A percentile compares a stretch with the other conserved stretches of the same genome.
Evolutionary conservation across 1,139 yeast genomes (phyloP).

Genomic region (Tardiomyces digboiensis): DNA sequence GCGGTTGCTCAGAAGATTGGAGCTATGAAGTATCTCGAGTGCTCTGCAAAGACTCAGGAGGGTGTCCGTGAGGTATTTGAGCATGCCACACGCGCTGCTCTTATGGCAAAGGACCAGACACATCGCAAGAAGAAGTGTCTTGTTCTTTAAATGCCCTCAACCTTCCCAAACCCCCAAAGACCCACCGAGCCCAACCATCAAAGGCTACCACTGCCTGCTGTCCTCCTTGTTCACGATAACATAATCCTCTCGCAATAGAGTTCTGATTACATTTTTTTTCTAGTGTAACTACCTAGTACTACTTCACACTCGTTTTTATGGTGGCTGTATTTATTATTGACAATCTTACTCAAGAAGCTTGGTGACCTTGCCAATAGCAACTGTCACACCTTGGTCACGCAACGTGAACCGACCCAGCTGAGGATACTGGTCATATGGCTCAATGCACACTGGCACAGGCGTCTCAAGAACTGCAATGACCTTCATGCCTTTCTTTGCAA

Average conservation of each 20-base stretch:
- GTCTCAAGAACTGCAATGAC: conserved; percentile 87
- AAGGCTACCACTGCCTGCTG: no score
- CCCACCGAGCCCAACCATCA: no score
- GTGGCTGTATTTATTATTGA: no score
- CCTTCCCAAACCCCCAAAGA: no score
- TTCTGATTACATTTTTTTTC: not conserved
- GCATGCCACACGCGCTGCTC: conserved; percentile 86
- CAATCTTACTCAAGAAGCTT: conserved; percentile 26
- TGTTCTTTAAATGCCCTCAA: not conserved
- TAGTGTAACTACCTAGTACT: no score
- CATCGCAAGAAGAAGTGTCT: conserved; percentile 1
- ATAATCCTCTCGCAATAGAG: not conserved
- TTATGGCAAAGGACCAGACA: conserved; percentile 41
- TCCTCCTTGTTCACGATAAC: no score
- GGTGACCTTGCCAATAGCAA: conserved; percentile 93
- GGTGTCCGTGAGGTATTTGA: conserved; percentile 75
- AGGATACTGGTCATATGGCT: conserved; percentile 83
- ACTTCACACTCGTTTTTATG: no score
- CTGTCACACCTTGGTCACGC: conserved; percentile 97
- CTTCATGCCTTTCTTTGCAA: conserved; percentile 99
- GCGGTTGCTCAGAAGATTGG: conserved; percentile 74
- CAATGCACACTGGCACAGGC: conserved; percentile 83
- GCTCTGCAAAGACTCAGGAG: conserved; percentile 76
- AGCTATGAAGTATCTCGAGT: conserved; percentile 73
- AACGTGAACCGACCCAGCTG: conserved; percentile 97